These are phyloP conservation scores for Atkinsonella hypoxylon DNA, from an alignment of 2,329 filamentous ascomycete species.

Conservation along the genomic window DNA sequence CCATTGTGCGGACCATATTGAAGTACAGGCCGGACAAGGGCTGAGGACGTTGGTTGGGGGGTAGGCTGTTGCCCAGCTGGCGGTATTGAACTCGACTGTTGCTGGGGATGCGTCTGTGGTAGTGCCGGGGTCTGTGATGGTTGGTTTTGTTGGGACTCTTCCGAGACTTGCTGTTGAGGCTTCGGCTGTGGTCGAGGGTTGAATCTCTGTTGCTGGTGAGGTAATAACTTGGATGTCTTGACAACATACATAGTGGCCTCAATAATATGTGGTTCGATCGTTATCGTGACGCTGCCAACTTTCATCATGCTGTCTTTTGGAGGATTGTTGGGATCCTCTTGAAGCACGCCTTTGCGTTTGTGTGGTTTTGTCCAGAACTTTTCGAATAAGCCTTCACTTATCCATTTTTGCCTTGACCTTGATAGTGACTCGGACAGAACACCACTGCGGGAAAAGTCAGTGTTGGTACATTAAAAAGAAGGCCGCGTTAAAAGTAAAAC, in stretches of 20 bases:
- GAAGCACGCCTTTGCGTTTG: slow-evolving; percentile 53
- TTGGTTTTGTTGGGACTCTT: slow-evolving; percentile 11
- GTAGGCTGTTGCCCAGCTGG: neutral
- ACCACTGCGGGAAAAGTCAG: slow-evolving; percentile 40
- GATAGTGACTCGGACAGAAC: slow-evolving; percentile 62
- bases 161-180: slow-evolving; percentile 4
- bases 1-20: slow-evolving; percentile 56
- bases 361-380: slow-evolving; percentile 66
- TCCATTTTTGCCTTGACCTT: slow-evolving; percentile 63
- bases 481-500: too few relatives aligned
- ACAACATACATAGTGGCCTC: slow-evolving; percentile 64
- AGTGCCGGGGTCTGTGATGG: neutral
- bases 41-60: neutral
- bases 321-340: slow-evolving; percentile 54
- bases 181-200: slow-evolving; percentile 7
- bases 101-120: slow-evolving; percentile 10
- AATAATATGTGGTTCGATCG: slow-evolving; percentile 68
- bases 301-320: slow-evolving; percentile 61
- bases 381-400: slow-evolving; percentile 60
- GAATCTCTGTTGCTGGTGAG: slow-evolving; percentile 18
- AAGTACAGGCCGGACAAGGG: slow-evolving; percentile 39
- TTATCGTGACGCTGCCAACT: slow-evolving; percentile 61
- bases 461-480: too few relatives aligned
- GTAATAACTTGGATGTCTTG: slow-evolving; percentile 46
- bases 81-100: slow-evolving; percentile 8